Percentiles rank a stretch among this genome's conserved stretches.
Conservation (phyloP, 1,139 yeast genomes). For the Kodamaea sp. region DNA sequence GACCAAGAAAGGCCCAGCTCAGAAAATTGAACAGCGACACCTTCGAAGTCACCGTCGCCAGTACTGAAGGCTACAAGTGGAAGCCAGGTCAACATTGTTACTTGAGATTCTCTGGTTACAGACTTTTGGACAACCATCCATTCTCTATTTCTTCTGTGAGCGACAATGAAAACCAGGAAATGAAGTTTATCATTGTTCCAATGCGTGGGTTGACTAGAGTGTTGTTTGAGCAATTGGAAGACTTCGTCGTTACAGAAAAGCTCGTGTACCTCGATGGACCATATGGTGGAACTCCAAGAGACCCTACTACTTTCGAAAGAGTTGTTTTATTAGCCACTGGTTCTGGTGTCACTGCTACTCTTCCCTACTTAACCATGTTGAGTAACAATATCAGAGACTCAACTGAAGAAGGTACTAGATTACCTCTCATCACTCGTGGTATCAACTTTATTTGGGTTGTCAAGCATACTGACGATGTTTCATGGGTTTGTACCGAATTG, state of each 20-base stretch:
- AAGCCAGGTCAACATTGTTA: slow-evolving; percentile 63
- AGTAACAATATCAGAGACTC: slow-evolving; percentile 17
- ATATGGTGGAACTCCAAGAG: slow-evolving; percentile 60
- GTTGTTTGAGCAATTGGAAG: slow-evolving; percentile 30
- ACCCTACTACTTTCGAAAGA: slow-evolving; percentile 50
- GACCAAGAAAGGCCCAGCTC: slow-evolving; percentile 47
- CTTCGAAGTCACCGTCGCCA: slow-evolving; percentile 44
- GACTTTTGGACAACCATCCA: slow-evolving; percentile 60
- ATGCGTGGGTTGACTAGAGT: slow-evolving; percentile 51
- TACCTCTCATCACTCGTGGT: slow-evolving; percentile 20
- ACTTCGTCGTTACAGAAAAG: slow-evolving; percentile 22
- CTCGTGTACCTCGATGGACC: slow-evolving; percentile 60
- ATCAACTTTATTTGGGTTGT: slow-evolving; percentile 55
- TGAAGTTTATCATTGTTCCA: slow-evolving; percentile 54
- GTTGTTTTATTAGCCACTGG: slow-evolving; percentile 49
- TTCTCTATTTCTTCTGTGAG: slow-evolving; percentile 52
- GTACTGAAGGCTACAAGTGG: slow-evolving; percentile 47
- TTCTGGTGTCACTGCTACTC: slow-evolving; percentile 56
- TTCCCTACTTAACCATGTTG: slow-evolving; percentile 46
- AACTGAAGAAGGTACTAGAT: slow-evolving; percentile 10
- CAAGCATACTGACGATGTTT: slow-evolving; percentile 34
- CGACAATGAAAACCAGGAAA: slow-evolving; percentile 27
- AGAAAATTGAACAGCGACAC: slow-evolving; percentile 31
- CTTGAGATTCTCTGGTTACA: slow-evolving; percentile 48
- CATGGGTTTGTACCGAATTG: slow-evolving; percentile 50